Percentiles rank a stretch among this genome's conserved stretches.
phyloP scores from a whole-genome alignment of 225 moss, liverwort and hornwort species.

The Sphagnum contortum region DNA sequence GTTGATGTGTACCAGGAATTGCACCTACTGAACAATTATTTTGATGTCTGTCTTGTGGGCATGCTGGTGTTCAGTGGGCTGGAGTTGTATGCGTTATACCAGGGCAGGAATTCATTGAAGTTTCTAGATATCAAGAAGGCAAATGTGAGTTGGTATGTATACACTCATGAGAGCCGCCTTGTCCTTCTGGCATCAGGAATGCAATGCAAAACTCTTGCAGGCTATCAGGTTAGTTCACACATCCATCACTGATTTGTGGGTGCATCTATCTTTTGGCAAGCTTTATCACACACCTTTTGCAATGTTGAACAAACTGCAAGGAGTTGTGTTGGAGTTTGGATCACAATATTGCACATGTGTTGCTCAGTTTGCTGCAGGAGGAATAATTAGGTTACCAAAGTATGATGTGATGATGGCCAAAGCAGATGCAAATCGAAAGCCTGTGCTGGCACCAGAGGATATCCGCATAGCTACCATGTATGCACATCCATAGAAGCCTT shows the following conservation, averaged over 20 bases:
- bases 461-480: constrained; percentile 92
- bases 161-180: constrained; percentile 97
- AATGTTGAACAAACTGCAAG: too few species aligned
- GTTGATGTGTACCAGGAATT: neutral
- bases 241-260: neutral
- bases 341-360: constrained; percentile 1
- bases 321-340: too few species aligned
- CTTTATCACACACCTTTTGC: too few species aligned
- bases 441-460: constrained; percentile 80
- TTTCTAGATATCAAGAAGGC: constrained; percentile 64
- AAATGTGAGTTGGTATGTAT: constrained; percentile 92
- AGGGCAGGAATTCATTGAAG: constrained; percentile 63
- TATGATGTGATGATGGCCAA: constrained; percentile 85
- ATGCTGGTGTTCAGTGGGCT: constrained; percentile 49
- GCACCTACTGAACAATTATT: neutral
- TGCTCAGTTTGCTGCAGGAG: constrained; percentile 89
- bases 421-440: constrained; percentile 77
- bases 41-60: neutral
- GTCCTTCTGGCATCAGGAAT: constrained; percentile 94
- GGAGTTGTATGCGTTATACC: constrained; percentile 62
- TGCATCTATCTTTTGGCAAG: too few species aligned
- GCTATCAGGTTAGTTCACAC: constrained; percentile 59
- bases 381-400: constrained; percentile 81
- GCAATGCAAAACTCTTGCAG: constrained; percentile 96
- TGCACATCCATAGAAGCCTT: constrained; percentile 8